These are phyloP conservation scores for Rachicladosporium sp. DNA, from an alignment of 2,329 filamentous ascomycete species.

Conservation along the genomic window DNA sequence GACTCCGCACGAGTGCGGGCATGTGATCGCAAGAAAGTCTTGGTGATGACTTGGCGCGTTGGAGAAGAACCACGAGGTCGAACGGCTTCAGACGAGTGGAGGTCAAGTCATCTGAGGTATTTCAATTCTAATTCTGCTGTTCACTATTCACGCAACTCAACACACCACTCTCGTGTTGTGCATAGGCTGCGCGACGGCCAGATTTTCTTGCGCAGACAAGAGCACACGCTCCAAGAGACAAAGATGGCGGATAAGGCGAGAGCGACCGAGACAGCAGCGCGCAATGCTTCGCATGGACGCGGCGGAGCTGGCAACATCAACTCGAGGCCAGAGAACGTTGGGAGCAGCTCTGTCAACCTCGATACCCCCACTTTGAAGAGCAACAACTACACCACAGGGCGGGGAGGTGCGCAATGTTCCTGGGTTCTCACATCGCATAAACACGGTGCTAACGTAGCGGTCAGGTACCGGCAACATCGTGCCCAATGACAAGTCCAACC, in stretches of 20 bases:
- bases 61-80: too few species aligned
- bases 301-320: slow-evolving; percentile 55
- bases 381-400: slow-evolving; percentile 76
- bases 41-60: too few species aligned
- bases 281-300: slow-evolving; percentile 46
- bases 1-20: too few species aligned
- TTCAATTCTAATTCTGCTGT: too few species aligned
- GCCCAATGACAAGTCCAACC: slow-evolving; percentile 49
- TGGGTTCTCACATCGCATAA: neutral
- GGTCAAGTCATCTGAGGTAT: too few species aligned
- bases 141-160: too few species aligned
- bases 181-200: too few species aligned
- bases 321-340: slow-evolving; percentile 24
- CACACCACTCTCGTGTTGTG: too few species aligned
- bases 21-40: too few species aligned
- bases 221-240: neutral
- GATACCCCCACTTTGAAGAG: slow-evolving; percentile 74
- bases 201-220: too few species aligned
- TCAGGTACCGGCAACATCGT: slow-evolving; percentile 76
- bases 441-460: neutral
- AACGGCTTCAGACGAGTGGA: too few species aligned
- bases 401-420: slow-evolving; percentile 50
- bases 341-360: slow-evolving; percentile 45
- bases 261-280: neutral
- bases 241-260: slow-evolving; percentile 1